Evolutionary conservation across 2,329 filamentous ascomycete species (phyloP).

Genomic region (Leptographium lundbergii): DNA sequence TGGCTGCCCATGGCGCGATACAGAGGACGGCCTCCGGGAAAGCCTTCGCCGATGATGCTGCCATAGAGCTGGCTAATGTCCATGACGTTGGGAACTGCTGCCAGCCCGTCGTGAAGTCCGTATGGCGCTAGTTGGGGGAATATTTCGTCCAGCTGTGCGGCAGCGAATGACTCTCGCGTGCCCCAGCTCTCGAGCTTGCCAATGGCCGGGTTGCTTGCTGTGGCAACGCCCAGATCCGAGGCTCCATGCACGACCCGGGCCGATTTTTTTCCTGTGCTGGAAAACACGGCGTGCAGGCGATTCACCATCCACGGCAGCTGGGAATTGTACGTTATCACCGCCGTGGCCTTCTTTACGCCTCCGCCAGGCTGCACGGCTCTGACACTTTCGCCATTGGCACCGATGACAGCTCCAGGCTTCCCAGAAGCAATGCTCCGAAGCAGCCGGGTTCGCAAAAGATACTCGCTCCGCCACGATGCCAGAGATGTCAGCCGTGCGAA

Average conservation of each 20-base stretch:
- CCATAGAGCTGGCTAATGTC: conserved; percentile 81
- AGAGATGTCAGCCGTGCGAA: conserved; percentile 73
- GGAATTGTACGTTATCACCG: conserved; percentile 76
- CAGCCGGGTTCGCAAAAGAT: conserved; percentile 75
- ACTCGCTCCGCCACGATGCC: conserved; percentile 94
- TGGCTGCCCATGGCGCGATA: conserved; percentile 64
- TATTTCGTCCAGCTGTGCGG: conserved; percentile 66
- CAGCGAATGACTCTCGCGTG: conserved; percentile 58
- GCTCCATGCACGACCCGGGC: conserved; percentile 76
- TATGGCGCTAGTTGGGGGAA: conserved; percentile 62
- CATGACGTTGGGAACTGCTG: conserved; percentile 74
- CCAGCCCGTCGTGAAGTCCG: conserved; percentile 66
- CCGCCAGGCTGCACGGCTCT: conserved; percentile 29
- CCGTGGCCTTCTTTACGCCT: conserved; percentile 52
- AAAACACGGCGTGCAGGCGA: conserved; percentile 66
- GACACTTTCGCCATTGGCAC: conserved; percentile 17
- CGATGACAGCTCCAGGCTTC: conserved; percentile 46
- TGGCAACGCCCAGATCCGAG: conserved; percentile 64
- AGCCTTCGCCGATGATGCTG: conserved; percentile 74
- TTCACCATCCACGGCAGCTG: conserved; percentile 70
- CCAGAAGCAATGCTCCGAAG: conserved; percentile 71
- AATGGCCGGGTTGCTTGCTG: conserved; percentile 64
- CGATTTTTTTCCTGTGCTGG: conserved; percentile 47
- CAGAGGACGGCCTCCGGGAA: conserved; percentile 68
- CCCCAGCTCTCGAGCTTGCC: conserved; percentile 77